Base-by-base conservation (phyloP, 2,329 filamentous ascomycete genomes). In the Akanthomyces uredinophilus region DNA sequence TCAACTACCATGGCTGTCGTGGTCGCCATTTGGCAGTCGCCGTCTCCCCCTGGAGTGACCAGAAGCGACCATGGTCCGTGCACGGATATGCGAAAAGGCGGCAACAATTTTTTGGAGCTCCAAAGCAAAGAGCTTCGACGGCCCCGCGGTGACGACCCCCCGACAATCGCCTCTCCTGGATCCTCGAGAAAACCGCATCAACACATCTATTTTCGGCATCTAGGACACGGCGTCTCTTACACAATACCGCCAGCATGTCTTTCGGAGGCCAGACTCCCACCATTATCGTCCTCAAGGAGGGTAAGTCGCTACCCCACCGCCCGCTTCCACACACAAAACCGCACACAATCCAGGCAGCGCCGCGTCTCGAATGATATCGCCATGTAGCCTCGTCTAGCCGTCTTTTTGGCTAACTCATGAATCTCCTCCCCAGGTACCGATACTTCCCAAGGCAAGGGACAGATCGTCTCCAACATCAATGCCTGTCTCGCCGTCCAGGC, bases 391-490 rank as follows among this genome's bases (percentile, higher is more conserved):
- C 47, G 37, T 27, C 22, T 20, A 4, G 24, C 11, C n/a, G 22
- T 41, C 13, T 5, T 22, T 29, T 5, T 32, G 39, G 60, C 70
- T 71, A 65, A 69, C 64, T 32, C n/a, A 41, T 41, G 58, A 54
- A 35, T 61, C 54, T 35, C 41, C 24, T 53, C 47, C 66, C 66
- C 71, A 97, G 95, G 95, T 71, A 99, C 95, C 80, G 95, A 99
- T 77, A 87, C 92, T 70, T 98, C 95, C 60, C 95, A 99, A 79
- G 95, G 95, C 72, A 95, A 96, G 77, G 93, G 93, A 61, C 95
- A 99, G 80, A 89, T 99, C 71, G 80, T 99, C 71, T 96, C 94
- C 71, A 99, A 99, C 79, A 98, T 99, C 81, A 97, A 96, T 81
- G 95, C 95, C 68, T 99, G 95, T 77, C 83, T 97, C 70, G 94